Percentiles rank a stretch among this genome's conserved stretches.
Evolutionary conservation across 202 grass and related monocot species (phyloP).

Genomic region (Brachypodium distachyon): DNA sequence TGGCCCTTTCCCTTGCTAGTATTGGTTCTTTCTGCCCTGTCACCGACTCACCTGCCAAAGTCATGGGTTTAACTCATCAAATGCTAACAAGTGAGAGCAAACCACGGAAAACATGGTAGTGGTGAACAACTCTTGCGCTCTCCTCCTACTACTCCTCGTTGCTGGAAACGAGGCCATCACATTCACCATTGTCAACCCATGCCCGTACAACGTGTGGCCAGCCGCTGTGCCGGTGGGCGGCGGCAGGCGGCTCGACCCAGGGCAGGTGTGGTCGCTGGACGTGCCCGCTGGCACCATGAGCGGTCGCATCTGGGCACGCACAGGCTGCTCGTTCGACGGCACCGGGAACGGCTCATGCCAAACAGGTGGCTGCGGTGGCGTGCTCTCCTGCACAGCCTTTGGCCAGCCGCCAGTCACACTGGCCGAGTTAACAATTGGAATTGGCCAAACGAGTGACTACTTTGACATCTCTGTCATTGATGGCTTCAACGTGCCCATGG

Average conservation of each 20-base stretch:
- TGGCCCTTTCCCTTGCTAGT: too few relatives aligned
- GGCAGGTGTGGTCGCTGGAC: neutral
- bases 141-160: neutral
- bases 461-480: neutral
- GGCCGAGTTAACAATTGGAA: conserved; percentile 10
- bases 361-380: conserved; percentile 36
- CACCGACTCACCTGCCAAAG: too few relatives aligned
- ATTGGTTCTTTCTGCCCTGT: too few relatives aligned
- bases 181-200: conserved; percentile 21
- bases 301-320: conserved; percentile 34
- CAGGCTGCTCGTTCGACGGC: conserved; percentile 24
- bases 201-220: neutral
- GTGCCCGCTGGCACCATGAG: neutral
- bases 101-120: too few relatives aligned
- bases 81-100: too few relatives aligned
- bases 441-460: neutral
- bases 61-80: too few relatives aligned
- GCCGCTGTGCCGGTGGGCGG: neutral
- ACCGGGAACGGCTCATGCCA: conserved; percentile 12
- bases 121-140: too few relatives aligned
- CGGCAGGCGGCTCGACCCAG: neutral
- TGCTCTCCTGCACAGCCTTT: conserved; percentile 1
- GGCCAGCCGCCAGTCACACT: conserved; percentile 21
- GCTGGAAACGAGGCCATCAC: neutral
- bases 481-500: conserved; percentile 35